These are phyloP conservation scores for Cyberlindnera petersonii DNA, from an alignment of 805 yeast species.

Conservation along the genomic window DNA sequence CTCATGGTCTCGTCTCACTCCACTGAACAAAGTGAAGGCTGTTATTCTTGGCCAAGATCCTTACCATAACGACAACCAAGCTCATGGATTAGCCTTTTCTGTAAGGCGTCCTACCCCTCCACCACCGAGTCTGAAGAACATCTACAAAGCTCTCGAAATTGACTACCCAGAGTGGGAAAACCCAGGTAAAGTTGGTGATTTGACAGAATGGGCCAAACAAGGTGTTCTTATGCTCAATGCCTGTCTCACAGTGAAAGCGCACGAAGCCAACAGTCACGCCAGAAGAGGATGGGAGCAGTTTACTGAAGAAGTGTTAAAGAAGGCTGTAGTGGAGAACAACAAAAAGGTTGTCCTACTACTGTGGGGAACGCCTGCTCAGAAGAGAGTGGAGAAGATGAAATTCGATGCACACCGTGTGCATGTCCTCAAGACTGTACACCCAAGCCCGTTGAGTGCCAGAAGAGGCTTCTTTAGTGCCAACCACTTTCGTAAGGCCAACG, in stretches of 20 bases:
- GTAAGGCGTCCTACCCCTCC: constrained; percentile 81
- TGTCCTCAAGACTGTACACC: constrained; percentile 79
- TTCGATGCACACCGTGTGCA: constrained; percentile 29
- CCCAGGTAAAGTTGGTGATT: constrained; percentile 48
- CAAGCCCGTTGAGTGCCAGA: constrained; percentile 89
- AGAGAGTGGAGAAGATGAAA: constrained; percentile 30
- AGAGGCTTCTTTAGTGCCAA: constrained; percentile 77
- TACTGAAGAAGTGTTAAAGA: constrained; percentile 65
- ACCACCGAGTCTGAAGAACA: constrained; percentile 85
- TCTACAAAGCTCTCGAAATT: constrained; percentile 71
- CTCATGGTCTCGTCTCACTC: constrained; percentile 89
- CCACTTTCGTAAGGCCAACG: constrained; percentile 73
- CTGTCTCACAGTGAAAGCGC: constrained; percentile 87
- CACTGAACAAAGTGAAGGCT: constrained; percentile 67
- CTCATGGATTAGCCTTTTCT: constrained; percentile 94
- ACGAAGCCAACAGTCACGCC: constrained; percentile 89
- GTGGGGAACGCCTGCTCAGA: constrained; percentile 45
- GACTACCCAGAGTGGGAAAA: constrained; percentile 69
- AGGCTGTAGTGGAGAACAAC: constrained; percentile 45
- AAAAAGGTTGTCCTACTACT: constrained; percentile 19
- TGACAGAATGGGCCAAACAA: constrained; percentile 78
- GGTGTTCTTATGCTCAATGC: constrained; percentile 90
- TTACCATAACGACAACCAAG: constrained; percentile 87
- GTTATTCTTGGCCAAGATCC: constrained; percentile 95
- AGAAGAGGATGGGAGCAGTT: constrained; percentile 89